A percentile compares a stretch with the other conserved stretches of the same genome.
Evolutionary conservation across 108 stramenopile species (phyloP).

Genomic region (Skeletonema tropicum): DNA sequence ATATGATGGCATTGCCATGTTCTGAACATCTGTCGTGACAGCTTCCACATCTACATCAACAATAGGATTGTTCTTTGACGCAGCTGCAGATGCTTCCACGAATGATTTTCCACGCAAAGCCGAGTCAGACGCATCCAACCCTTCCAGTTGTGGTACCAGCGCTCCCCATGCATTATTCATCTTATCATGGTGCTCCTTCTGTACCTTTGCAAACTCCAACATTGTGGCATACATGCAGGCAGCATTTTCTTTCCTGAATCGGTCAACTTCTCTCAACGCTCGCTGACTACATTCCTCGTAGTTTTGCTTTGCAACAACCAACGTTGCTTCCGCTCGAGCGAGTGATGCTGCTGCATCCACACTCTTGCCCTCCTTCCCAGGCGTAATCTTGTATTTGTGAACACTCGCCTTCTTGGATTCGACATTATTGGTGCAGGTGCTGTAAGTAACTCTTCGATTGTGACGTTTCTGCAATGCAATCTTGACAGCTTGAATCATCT

Average conservation of each 20-base stretch:
- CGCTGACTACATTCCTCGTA: conserved; percentile 62
- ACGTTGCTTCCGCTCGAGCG: conserved; percentile 33
- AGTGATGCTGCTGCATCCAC: conserved; percentile 45
- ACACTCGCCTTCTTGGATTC: conserved; percentile 35
- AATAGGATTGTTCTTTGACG: conserved; percentile 12
- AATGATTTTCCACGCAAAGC: conserved; percentile 17
- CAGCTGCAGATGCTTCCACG: conserved; percentile 22
- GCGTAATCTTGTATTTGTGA: conserved; percentile 39
- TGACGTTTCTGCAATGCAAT: conserved; percentile 76
- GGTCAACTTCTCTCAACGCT: conserved; percentile 65
- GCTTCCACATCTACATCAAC: neutral
- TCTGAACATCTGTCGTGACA: conserved; percentile 5
- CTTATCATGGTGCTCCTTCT: conserved; percentile 64
- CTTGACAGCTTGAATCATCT: conserved; percentile 74
- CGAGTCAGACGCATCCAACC: conserved; percentile 4
- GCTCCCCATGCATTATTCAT: conserved; percentile 59
- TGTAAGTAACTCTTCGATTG: conserved; percentile 65
- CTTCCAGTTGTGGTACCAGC: conserved; percentile 57
- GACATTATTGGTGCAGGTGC: conserved; percentile 50
- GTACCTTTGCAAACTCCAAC: conserved; percentile 62
- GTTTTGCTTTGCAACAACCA: conserved; percentile 40
- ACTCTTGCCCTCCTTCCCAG: conserved; percentile 48
- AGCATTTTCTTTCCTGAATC: conserved; percentile 56
- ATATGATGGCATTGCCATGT: conserved; percentile 37
- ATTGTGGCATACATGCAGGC: conserved; percentile 65